Evolutionary conservation across 768 basidiomycete species (phyloP).

Genomic region (Tricholoma saponaceum): DNA sequence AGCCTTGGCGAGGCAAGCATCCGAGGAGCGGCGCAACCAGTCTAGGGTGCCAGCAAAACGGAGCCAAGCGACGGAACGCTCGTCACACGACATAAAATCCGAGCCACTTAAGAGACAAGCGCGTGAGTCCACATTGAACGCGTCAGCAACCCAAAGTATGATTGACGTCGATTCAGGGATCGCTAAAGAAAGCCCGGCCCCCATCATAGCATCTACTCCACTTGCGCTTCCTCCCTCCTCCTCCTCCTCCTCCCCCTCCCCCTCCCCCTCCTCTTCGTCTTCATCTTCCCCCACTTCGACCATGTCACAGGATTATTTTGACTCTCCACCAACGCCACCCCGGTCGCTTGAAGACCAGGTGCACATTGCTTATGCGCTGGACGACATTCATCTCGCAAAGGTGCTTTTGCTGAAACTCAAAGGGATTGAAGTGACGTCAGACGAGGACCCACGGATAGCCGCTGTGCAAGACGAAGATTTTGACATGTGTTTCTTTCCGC

Average conservation of each 20-base stretch:
- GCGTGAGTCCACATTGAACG: neutral
- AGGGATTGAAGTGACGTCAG: constrained; percentile 56
- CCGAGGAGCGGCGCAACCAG: constrained; percentile 31
- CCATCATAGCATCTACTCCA: neutral
- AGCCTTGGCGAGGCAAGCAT: constrained; percentile 39
- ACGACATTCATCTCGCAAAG: constrained; percentile 65
- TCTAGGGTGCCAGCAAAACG: neutral
- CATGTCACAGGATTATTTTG: constrained; percentile 39
- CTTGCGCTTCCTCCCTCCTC: constrained; percentile 3
- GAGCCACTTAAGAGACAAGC: neutral
- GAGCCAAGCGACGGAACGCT: neutral
- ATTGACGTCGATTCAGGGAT: neutral
- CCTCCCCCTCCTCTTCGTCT: constrained; percentile 21
- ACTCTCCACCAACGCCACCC: constrained; percentile 38
- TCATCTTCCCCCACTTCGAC: constrained; percentile 25
- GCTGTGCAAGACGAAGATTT: constrained; percentile 52
- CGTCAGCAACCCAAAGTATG: neutral
- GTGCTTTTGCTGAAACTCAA: constrained; percentile 58
- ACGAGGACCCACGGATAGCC: constrained; percentile 61
- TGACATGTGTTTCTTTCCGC: constrained; percentile 43
- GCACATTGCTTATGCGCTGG: constrained; percentile 62
- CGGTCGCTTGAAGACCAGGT: constrained; percentile 60
- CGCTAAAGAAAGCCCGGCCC: neutral
- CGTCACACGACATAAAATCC: neutral
- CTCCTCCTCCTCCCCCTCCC: constrained; percentile 17